A percentile compares a stretch with the other conserved stretches of the same genome.
Evolutionary conservation across 306 rosid species (phyloP).

Genomic region (Vigna angularis): DNA sequence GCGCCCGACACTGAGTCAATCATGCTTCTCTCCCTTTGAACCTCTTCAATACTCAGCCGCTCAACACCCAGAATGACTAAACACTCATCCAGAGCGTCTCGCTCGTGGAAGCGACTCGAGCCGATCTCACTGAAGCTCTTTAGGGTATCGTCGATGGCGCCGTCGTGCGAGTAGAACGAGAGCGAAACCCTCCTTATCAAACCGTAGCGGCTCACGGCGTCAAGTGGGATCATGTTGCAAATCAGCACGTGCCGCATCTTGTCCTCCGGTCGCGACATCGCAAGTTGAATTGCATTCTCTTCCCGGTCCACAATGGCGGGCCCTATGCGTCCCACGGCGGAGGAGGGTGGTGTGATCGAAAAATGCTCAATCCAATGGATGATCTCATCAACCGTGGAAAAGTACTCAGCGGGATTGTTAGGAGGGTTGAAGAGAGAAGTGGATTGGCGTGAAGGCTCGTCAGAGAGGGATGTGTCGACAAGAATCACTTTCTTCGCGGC

Average conservation of each 20-base stretch:
- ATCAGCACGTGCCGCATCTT: slow-evolving; percentile 78
- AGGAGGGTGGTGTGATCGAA: slow-evolving; percentile 51
- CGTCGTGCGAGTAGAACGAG: slow-evolving; percentile 71
- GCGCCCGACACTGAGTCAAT: too few relatives aligned
- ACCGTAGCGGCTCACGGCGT: slow-evolving; percentile 70
- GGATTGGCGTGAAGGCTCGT: slow-evolving; percentile 48
- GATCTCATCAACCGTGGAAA: slow-evolving; percentile 81
- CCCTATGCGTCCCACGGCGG: slow-evolving; percentile 22
- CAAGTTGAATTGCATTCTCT: slow-evolving; percentile 84
- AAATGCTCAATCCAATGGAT: slow-evolving; percentile 63
- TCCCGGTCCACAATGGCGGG: slow-evolving; percentile 64
- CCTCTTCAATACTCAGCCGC: slow-evolving; percentile 88
- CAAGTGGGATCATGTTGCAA: slow-evolving; percentile 75
- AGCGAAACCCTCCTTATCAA: slow-evolving; percentile 68
- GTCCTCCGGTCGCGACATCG: slow-evolving; percentile 88
- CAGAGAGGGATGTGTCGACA: slow-evolving; percentile 52
- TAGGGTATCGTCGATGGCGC: slow-evolving; percentile 58
- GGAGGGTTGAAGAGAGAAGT: slow-evolving; percentile 55
- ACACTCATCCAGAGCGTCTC: slow-evolving; percentile 87
- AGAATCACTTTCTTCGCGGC: slow-evolving; percentile 82
- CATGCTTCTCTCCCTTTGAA: slow-evolving; percentile 53
- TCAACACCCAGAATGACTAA: slow-evolving; percentile 80
- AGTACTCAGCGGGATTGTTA: slow-evolving; percentile 61
- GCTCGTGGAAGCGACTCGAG: slow-evolving; percentile 69
- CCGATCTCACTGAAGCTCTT: slow-evolving; percentile 72